These are phyloP conservation scores for Trichoderma breve DNA, from an alignment of 2,329 filamentous ascomycete genomes.

Conservation along the genomic window DNA sequence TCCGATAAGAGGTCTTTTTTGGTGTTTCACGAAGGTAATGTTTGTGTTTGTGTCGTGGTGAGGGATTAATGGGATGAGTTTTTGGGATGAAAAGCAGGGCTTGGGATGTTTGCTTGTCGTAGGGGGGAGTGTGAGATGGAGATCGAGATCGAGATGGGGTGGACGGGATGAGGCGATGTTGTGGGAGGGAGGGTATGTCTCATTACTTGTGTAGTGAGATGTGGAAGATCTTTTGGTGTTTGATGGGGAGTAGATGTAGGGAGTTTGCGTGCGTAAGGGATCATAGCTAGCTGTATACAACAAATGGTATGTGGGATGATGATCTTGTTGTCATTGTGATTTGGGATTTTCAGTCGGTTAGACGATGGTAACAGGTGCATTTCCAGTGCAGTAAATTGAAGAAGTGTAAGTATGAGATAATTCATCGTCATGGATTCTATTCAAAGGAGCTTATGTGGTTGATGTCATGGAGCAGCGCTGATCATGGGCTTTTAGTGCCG, in stretches of 20 bases:
- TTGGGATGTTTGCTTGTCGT: background rate
- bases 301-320: background rate
- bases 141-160: background rate
- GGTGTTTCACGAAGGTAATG: background rate
- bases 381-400: background rate
- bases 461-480: background rate
- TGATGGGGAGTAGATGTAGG: background rate
- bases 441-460: background rate
- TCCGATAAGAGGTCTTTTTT: background rate
- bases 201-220: background rate
- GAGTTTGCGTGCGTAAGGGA: background rate
- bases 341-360: background rate
- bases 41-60: background rate
- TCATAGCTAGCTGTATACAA: background rate
- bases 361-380: background rate
- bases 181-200: background rate
- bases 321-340: background rate
- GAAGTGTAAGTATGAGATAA: background rate
- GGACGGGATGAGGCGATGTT: background rate
- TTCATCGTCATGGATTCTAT: background rate
- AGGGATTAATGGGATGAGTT: background rate
- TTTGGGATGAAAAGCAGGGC: background rate
- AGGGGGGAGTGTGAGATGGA: background rate
- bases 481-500: background rate
- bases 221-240: background rate